Conservation (phyloP, 805 yeast species). For the Phaffomyces thermotolerans region DNA sequence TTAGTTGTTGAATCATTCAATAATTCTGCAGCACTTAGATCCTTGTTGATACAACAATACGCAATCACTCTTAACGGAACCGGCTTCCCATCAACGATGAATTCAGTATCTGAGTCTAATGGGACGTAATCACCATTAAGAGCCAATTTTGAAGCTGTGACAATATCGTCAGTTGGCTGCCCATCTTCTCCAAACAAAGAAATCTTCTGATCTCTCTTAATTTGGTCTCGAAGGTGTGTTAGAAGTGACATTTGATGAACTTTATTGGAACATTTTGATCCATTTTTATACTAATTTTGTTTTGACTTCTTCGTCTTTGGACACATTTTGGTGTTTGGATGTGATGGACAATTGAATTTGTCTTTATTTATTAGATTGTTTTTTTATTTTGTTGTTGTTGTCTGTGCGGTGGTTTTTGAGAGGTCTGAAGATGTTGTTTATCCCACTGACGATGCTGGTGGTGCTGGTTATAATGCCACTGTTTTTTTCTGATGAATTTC, state of each 20-base stretch:
- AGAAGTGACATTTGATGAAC: neutral
- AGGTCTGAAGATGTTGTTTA: neutral
- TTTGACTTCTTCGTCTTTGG: too few species aligned
- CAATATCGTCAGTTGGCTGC: neutral
- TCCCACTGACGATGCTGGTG: neutral
- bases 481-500: neutral
- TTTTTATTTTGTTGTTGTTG: too few species aligned
- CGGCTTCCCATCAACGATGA: slow-evolving; percentile 41
- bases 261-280: neutral
- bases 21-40: slow-evolving; percentile 74
- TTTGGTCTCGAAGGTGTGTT: neutral
- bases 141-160: neutral
- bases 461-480: neutral
- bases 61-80: slow-evolving; percentile 53
- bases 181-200: neutral
- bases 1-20: slow-evolving; percentile 61
- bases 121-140: neutral
- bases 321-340: neutral
- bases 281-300: neutral
- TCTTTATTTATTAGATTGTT: too few species aligned
- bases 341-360: too few species aligned
- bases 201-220: neutral
- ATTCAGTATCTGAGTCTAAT: slow-evolving; percentile 34
- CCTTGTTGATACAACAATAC: slow-evolving; percentile 74
- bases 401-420: too few species aligned